Evolutionary conservation across 176 grass and related monocot species (phyloP), one percentile per base, ranked within the genome.

Genomic region (Poa annua): DNA sequence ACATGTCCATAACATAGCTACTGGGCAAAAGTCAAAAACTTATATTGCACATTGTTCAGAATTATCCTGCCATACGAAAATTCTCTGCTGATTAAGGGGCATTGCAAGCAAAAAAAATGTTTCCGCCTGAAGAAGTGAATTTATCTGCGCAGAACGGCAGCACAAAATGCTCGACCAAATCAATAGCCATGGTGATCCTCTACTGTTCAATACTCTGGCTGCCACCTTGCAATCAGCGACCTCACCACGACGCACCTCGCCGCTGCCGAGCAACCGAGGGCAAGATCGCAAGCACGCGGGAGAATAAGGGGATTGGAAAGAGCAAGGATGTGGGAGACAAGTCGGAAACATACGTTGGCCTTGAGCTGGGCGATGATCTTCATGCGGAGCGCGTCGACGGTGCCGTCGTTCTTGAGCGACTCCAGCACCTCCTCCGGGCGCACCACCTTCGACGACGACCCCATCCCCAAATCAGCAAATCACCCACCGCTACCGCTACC

Each of bases 321-420:
- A 61, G 54, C 15, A 48, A 74, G 13, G 24, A 11, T 7, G 42
- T 26, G 69, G 69, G 21, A 48, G 41, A 71, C 12, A 11, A 49
- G 42, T 2, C 42, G 6, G 56, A 45, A 61, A 14, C 87, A 89
- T 84, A 99, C 93, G 84, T 99, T 92, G 41, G 93, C 96, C 88
- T 99, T 99, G 49, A 99, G 89, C 77, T 96, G 91, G 61, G 94
- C 88, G 62, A 96, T 93, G 55, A 99, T 93, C 83, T 99, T 99
- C 93, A 96, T 91, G 65, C 96, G 92, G 60, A 99, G 90, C 56
- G 91, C 93, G 77, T 99, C 96, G 56, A 99, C 86, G 9, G 89
- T 96, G 54, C 96, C 93, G 82, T 99, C 96, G 78, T 99, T 94
- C 91, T 92, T 96, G 5, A 96, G 87, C 11, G 91, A 94, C 80